Base-by-base conservation (phyloP, 495 filamentous ascomycete genomes). In the Aspergillus bertholletiae region DNA sequence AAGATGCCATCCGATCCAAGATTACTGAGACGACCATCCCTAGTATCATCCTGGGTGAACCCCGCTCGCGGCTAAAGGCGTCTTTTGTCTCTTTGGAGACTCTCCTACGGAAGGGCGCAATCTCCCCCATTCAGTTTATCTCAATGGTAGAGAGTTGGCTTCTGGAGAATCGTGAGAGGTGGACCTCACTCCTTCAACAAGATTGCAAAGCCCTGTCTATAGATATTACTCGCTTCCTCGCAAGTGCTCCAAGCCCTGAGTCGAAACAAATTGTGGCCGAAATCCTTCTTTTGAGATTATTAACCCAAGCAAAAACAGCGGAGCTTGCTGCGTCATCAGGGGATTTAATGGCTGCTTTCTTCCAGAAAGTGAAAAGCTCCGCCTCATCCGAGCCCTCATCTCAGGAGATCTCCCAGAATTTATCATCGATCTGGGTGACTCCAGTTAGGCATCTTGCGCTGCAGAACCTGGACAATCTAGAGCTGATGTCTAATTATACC, bases 401-500 rank as follows among this genome's bases (percentile, higher is more conserved):
- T 48, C 15, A 34, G 39, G 45, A 58, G 28, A 32, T 51, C 1
- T 11, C 40, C 18, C 37, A 52, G 18, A 39, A 53, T 13, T 39
- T 70, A 3, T 64, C 64, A 6, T 55, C 61, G 1, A 48, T 70
- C 30, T 78, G 75, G 75, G 69, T 72, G 9, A 47, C 56, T 2
- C 66, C 70, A n/a, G 65, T 69, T 7, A 70, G 64, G 35, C 50
- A 77, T 34, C 64, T 74, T 7, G 54, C 75, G 12, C 65, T 76
- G 28, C 71, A 70, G 17, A 73, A 85, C 45, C 66, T 76, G 8
- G 76, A 80, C n/a, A 69, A 74, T 34, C 54, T 91, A 8, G 85
- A 88, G 53, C 76, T 81, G 44, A 77, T 91, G 43, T 88, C 86
- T 53, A 81, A 79, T 39, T 86, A 93, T 66, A 74, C 92, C n/a